Base-by-base conservation (phyloP, 2,329 filamentous ascomycete genomes). In the Phaeosphaeriaceae sp. region DNA sequence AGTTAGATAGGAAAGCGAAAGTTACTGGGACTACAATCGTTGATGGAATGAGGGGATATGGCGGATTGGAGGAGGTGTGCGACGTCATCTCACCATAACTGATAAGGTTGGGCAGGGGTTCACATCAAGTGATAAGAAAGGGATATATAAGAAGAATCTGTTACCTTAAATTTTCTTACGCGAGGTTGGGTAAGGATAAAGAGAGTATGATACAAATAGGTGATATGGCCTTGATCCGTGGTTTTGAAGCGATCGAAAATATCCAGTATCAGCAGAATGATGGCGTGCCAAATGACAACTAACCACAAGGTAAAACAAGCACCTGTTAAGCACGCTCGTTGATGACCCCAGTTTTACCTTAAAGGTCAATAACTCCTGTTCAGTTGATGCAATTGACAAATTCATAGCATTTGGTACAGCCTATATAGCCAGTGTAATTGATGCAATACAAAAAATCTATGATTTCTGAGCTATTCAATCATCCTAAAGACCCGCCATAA, bases 21-120 rank as follows among this genome's bases (percentile, higher is more conserved):
- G 13, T 13, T 33, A 33, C 13, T 6, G 15, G 13, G 7, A 12
- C 7, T 16, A 33, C 8, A 15, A 3, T 15, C n/a, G n/a, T 15
- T 5, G 30, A 33, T 12, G 2, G 30, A 33, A 13, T n/a, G 30
- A 15, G 2, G 11, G 12, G 2, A 12, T 8, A 16, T 7, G 30
- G 3, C 9, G 30, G 13, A 13, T 33, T 26, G 23, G n/a, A n/a
- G n/a, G n/a, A 9, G 23, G 23, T 38, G 15, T 11, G 15, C 29
- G 39, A 42, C 30, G 40, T 42, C 40, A 42, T 33, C 18, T 16
- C 23, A 30, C 17, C 11, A 12, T 15, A 12, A 16, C 12, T 42
- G 40, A 34, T 42, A 42, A 42, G 40, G 40, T 17, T 28, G 35
- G 8, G 37, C 37, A 41, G 26, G 26, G 39, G 26, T 34, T 32